Base-by-base conservation (phyloP, 2,329 filamentous ascomycete species). In the Zymoseptoria tritici region DNA sequence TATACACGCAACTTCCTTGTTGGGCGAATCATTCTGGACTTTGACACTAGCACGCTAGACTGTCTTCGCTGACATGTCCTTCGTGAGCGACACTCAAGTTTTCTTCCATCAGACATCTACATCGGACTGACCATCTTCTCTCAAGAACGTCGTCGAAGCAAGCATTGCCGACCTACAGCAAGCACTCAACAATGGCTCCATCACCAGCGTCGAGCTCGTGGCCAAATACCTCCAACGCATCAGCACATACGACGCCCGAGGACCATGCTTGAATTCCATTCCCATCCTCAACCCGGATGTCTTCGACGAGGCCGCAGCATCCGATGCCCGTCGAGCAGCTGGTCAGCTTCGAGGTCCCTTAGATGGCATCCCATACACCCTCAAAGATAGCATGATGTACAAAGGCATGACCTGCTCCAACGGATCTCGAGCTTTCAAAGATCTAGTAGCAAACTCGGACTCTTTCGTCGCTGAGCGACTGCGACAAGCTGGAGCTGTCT, bases 361-460 rank as follows among this genome's bases (percentile, higher is more conserved):
- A 0, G 81, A 85, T 63, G 81, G 83, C 1, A 83, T 85, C 6
- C 81, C 82, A 0, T 84, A 77, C 60, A 82, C 81, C 0, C 73
- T 83, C 64, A 85, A 85, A 67, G 83, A 85, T 65, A 80, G 76
- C 64, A 84, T 80, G 73, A 82, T 80, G 62, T 78, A 81, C 26
- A 74, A 75, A 22, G 80, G 79, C 1, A 77, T 84, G 75, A 82
- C 77, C 0, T 78, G 80, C 1, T 81, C 81, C 0, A 72, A 76
- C 55, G 83, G 82, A 0, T 84, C 82, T 0, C 80, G 80, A 1
- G 83, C 83, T 0, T 82, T 85, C 57, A 66, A 76, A 31, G 67
- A 78, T 7, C 67, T 85, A 0, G 64, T 80, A 2, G 77, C 83
- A 0, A 79, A 75, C 7, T 76, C 81, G 52, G 82, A 85, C 67